These are phyloP conservation scores for Chamaecrista fasciculata DNA, from an alignment of 306 rosid genomes.

Conservation along the genomic window DNA sequence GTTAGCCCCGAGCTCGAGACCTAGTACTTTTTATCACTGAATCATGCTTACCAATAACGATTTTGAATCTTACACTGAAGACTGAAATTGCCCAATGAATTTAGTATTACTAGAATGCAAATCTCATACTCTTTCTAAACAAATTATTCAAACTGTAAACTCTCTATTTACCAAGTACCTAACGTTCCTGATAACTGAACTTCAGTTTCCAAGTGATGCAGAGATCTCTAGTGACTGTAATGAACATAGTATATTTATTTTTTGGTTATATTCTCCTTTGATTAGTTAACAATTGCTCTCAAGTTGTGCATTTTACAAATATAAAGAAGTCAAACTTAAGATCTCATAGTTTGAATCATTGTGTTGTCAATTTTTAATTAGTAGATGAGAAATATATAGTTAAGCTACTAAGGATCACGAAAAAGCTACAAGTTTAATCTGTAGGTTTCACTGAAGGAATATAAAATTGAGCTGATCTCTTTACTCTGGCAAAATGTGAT, in stretches of 20 bases:
- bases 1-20: too few species aligned
- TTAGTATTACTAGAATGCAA: neutral
- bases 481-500: neutral
- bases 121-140: neutral
- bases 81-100: neutral
- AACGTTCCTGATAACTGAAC: neutral
- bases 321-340: neutral
- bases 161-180: neutral
- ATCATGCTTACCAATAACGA: neutral
- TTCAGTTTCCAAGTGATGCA: neutral
- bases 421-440: neutral
- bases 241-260: neutral
- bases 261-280: neutral
- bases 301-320: neutral
- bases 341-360: neutral
- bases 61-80: neutral
- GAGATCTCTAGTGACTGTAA: neutral
- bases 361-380: neutral
- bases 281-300: neutral
- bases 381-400: neutral
- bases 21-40: too few species aligned
- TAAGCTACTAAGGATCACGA: neutral
- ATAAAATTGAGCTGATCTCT: neutral
- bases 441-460: neutral
- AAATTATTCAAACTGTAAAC: neutral